These are phyloP conservation scores for button mushroom (Agaricus bisporus) DNA, from an alignment of 768 basidiomycete genomes.

Conservation along the genomic window DNA sequence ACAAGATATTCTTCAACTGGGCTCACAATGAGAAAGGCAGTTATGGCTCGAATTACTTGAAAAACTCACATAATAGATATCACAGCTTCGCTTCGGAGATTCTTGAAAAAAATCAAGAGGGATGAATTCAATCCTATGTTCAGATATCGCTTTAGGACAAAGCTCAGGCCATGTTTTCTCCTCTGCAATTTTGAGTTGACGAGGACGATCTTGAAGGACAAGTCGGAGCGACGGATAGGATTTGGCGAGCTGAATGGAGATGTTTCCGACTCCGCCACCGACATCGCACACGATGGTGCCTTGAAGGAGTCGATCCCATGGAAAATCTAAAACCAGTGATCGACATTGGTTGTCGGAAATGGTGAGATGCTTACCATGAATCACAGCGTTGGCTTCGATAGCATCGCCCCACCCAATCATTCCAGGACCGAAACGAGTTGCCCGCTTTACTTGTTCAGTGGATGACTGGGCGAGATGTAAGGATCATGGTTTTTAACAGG, in stretches of 20 bases:
- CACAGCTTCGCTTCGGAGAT: conserved; percentile 26
- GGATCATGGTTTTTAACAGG: no score
- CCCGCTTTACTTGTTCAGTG: neutral
- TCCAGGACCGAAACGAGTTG: conserved; percentile 22
- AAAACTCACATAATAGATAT: conserved; percentile 35
- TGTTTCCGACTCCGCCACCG: conserved; percentile 19
- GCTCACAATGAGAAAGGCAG: neutral
- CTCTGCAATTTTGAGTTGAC: conserved; percentile 23
- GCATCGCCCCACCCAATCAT: conserved; percentile 28
- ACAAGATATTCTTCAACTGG: neutral
- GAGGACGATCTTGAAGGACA: conserved; percentile 30
- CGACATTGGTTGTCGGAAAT: neutral
- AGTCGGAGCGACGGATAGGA: conserved; percentile 26
- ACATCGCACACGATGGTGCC: conserved; percentile 31
- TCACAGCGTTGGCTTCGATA: conserved; percentile 21
- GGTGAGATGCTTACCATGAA: conserved; percentile 16
- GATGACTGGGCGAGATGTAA: neutral
- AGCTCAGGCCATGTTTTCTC: conserved; percentile 28
- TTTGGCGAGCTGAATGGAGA: conserved; percentile 25
- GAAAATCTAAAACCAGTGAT: conserved; percentile 28
- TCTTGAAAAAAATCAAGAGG: conserved; percentile 34
- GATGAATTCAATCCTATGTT: no score
- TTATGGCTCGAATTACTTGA: neutral
- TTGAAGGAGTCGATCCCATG: conserved; percentile 22
- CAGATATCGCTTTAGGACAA: conserved; percentile 17